Evolutionary conservation across 768 basidiomycete genomes (phyloP), one percentile per base, ranked within the genome.

Genomic region (Psilocybe azurescens): DNA sequence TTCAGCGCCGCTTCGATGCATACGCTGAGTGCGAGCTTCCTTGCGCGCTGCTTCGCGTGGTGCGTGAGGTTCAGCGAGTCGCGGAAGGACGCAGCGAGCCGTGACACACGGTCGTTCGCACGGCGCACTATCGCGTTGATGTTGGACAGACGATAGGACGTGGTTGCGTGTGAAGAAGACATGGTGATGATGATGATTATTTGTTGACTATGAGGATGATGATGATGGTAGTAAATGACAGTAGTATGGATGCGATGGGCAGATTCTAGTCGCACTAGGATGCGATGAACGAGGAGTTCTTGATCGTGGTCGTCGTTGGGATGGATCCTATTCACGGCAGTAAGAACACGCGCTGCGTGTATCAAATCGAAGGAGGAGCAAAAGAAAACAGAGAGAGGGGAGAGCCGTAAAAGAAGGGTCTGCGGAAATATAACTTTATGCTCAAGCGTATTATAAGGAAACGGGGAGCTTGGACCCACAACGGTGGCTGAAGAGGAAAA

Each of bases 31-130:
- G 79, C 76, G 18, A 82, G 77, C 13, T 61, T 61, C 11, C 61
- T 65, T 3, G 87, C 87, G 28, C 74, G 81, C n/a, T 69, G 76
- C 58, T 79, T 81, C 9, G 87, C 87, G 66, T 82, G 83, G 62
- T 77, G 65, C 0, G 82, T 82, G 14, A 75, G 78, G 8, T 51
- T 70, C 4, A 73, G 70, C 2, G 73, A 61, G 24, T 64, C 65
- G 53, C 85, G 83, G 28, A 76, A 69, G 39, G 70, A 67, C 32
- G 70, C 68, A 2, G 84, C 83, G 56, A 83, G 69, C 18, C 62
- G 65, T 33, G 65, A 46, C 69, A 82, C 80, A 51, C 75, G 79
- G 3, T 64, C 68, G 70, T 86, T 86, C 49, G 86, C 75, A 29
- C 67, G 61, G n/a, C 76, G 79, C 41, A 86, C 75, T 57, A 77